Percentiles rank a stretch among this genome's conserved stretches.
Evolutionary conservation across 805 yeast species (phyloP).

Genomic region (Suhomyces sp.): DNA sequence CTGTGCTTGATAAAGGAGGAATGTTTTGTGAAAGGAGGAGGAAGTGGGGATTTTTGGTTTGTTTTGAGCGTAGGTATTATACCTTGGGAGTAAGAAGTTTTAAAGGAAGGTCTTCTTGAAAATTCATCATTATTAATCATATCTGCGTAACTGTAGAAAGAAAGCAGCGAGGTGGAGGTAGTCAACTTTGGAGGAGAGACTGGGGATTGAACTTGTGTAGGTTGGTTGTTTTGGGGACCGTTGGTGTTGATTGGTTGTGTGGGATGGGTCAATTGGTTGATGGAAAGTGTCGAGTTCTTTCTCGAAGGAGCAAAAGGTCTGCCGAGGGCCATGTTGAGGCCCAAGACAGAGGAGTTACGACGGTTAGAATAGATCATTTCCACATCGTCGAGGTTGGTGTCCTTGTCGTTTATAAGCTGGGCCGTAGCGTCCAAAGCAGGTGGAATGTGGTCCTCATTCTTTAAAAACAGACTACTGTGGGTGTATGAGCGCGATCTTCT

Average conservation of each 20-base stretch:
- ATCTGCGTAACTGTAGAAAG: conserved; percentile 78
- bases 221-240: conserved; percentile 7
- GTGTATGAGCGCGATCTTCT: conserved; percentile 20
- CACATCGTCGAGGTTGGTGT: conserved; percentile 62
- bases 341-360: conserved; percentile 54
- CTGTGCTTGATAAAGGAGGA: conserved; percentile 10
- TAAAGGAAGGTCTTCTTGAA: conserved; percentile 60
- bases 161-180: conserved; percentile 37
- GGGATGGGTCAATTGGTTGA: conserved; percentile 13
- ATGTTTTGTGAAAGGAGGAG: conserved; percentile 10
- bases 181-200: conserved; percentile 41
- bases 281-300: conserved; percentile 35
- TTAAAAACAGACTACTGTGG: conserved; percentile 18
- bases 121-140: conserved; percentile 67
- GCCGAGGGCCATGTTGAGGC: conserved; percentile 49
- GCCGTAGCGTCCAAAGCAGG: conserved; percentile 81
- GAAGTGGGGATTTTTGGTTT: conserved; percentile 3
- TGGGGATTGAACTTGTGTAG: conserved; percentile 22
- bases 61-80: conserved; percentile 26
- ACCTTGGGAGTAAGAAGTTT: conserved; percentile 38
- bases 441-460: conserved; percentile 67
- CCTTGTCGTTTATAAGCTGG: conserved; percentile 58
- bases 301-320: conserved; percentile 40
- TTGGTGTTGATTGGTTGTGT: conserved; percentile 11
- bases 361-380: conserved; percentile 65